Conservation (phyloP, 2,329 filamentous ascomycete genomes). For the Sclerotinia minor region DNA sequence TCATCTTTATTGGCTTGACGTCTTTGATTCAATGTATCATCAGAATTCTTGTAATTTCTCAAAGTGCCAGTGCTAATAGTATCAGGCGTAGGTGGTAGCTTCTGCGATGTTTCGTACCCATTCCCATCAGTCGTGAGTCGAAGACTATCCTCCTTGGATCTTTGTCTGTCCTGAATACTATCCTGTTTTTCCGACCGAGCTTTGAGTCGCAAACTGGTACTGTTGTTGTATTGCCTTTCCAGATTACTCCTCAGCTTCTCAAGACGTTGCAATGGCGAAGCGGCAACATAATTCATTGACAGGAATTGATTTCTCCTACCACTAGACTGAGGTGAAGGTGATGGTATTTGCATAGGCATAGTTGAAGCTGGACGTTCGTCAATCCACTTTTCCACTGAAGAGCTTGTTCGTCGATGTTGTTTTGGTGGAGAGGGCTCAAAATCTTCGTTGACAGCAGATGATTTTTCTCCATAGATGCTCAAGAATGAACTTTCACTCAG, state of each 20-base stretch:
- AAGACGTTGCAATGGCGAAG: constrained; percentile 54
- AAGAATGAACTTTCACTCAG: constrained; percentile 68
- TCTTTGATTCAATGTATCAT: constrained; percentile 47
- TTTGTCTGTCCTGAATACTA: constrained; percentile 26
- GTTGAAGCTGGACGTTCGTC: constrained; percentile 34
- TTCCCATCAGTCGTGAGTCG: constrained; percentile 37
- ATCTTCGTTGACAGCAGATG: constrained; percentile 24
- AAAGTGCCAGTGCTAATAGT: constrained; percentile 41
- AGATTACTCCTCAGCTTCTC: constrained; percentile 46
- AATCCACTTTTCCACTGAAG: constrained; percentile 41
- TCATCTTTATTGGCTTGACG: constrained; percentile 28
- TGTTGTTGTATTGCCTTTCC: constrained; percentile 28
- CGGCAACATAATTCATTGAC: constrained; percentile 51
- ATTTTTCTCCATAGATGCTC: constrained; percentile 60
- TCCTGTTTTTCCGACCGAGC: not conserved
- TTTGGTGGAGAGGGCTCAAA: constrained; percentile 28
- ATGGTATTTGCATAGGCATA: constrained; percentile 23
- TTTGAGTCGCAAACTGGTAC: constrained; percentile 14
- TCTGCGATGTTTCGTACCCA: constrained; percentile 43
- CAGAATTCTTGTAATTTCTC: constrained; percentile 51
- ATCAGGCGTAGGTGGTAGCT: constrained; percentile 43
- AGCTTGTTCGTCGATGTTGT: constrained; percentile 30
- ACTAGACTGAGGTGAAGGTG: constrained; percentile 23
- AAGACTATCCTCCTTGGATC: constrained; percentile 26
- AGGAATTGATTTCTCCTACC: constrained; percentile 44